These are phyloP conservation scores for Panellus pusillus DNA, from an alignment of 768 basidiomycete species.

Conservation along the genomic window DNA sequence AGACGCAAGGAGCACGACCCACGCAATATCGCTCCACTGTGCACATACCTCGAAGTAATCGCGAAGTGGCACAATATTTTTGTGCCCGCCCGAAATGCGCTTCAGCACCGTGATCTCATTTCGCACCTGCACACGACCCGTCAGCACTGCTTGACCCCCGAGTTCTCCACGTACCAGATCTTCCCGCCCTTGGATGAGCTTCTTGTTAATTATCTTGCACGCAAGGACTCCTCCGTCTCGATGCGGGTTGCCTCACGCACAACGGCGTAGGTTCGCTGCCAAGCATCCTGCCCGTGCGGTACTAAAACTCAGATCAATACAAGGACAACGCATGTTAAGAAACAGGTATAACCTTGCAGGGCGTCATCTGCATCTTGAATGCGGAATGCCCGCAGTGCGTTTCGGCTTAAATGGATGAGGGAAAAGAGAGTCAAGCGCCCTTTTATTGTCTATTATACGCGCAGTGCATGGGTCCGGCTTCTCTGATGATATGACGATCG, in stretches of 20 bases:
- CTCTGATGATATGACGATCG: no score
- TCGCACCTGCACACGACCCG: slow-evolving; percentile 60
- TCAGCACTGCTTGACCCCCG: background rate
- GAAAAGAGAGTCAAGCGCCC: no score
- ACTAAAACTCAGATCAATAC: slow-evolving; percentile 41
- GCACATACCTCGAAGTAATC: slow-evolving; percentile 88
- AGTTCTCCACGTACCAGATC: slow-evolving; percentile 71
- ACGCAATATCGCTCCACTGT: background rate
- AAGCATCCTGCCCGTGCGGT: slow-evolving; percentile 81
- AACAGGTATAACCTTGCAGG: slow-evolving; percentile 1
- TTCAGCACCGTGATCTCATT: slow-evolving; percentile 97
- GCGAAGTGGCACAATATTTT: slow-evolving; percentile 88
- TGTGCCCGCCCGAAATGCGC: slow-evolving; percentile 83
- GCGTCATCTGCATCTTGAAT: background rate
- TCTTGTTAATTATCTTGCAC: slow-evolving; percentile 99
- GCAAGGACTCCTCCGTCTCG: slow-evolving; percentile 87
- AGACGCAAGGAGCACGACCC: slow-evolving; percentile 1
- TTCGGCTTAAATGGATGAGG: no score
- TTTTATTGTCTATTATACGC: no score
- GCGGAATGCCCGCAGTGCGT: no score
- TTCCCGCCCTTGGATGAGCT: slow-evolving; percentile 95
- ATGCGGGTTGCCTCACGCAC: slow-evolving; percentile 94
- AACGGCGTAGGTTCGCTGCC: slow-evolving; percentile 91
- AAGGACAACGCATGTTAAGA: background rate
- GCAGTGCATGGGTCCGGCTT: no score